phyloP scores from a whole-genome alignment of 1,139 yeast species.

The Diutina sp. region DNA sequence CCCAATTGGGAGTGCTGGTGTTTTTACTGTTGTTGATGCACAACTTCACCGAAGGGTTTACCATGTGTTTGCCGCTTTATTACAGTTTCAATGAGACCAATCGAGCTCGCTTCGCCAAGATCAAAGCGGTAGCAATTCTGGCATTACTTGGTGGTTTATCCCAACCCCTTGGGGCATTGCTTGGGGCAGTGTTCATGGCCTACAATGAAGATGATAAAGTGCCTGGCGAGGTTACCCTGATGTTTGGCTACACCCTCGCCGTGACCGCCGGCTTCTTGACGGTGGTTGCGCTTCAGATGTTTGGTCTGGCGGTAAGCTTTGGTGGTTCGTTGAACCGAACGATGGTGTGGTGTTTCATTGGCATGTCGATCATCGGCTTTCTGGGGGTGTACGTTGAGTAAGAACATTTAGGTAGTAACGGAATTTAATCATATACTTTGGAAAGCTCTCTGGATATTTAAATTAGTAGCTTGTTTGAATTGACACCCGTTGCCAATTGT shows the following conservation, averaged over 20 bases:
- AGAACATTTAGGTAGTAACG: not conserved
- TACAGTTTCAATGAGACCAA: slow-evolving; percentile 35
- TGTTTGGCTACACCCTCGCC: slow-evolving; percentile 57
- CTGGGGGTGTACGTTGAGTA: not conserved
- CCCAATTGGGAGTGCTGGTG: slow-evolving; percentile 62
- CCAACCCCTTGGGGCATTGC: slow-evolving; percentile 79
- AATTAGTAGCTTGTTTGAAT: not conserved
- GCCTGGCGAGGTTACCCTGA: slow-evolving; percentile 20
- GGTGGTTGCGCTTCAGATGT: slow-evolving; percentile 77
- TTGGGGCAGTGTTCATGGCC: slow-evolving; percentile 51
- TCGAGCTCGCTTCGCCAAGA: slow-evolving; percentile 24
- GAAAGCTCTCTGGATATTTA: not conserved
- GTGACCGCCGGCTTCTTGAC: slow-evolving; percentile 76
- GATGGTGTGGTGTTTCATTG: slow-evolving; percentile 38
- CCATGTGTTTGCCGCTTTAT: slow-evolving; percentile 84
- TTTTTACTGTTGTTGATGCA: slow-evolving; percentile 79
- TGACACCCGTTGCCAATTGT: not conserved
- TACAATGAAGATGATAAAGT: slow-evolving; percentile 14
- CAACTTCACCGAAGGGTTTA: slow-evolving; percentile 90
- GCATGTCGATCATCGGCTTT: slow-evolving; percentile 27
- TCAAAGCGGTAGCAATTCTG: slow-evolving; percentile 52
- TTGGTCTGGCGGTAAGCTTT: slow-evolving; percentile 60
- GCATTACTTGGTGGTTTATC: slow-evolving; percentile 69
- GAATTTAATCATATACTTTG: too few relatives aligned
- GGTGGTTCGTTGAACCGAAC: slow-evolving; percentile 40